phyloP scores from a whole-genome alignment of 208 protist species.

The Leishmania martiniquensis region DNA sequence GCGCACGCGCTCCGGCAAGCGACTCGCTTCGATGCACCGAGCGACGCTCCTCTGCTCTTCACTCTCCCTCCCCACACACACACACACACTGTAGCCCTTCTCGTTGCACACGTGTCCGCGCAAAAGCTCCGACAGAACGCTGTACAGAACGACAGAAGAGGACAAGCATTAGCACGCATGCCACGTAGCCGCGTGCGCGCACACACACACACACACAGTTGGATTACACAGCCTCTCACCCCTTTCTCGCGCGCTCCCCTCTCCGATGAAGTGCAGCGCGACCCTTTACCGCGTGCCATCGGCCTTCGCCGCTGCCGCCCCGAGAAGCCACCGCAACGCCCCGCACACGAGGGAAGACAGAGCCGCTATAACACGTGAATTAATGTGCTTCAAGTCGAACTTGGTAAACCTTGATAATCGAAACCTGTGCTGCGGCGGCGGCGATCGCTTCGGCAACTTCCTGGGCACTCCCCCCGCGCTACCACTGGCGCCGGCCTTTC shows the following conservation, averaged over 20 bases:
- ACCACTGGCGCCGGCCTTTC: background rate
- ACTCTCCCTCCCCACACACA: background rate
- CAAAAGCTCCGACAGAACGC: background rate
- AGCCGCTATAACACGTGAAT: too few species aligned
- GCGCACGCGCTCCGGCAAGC: too few species aligned
- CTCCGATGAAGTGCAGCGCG: constrained; percentile 20
- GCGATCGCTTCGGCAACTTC: background rate
- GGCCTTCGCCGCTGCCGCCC: constrained; percentile 27
- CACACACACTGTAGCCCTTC: too few species aligned
- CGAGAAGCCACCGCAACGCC: constrained; percentile 47
- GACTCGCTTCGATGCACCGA: too few species aligned
- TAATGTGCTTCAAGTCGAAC: background rate
- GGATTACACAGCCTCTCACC: background rate
- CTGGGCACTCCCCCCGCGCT: background rate
- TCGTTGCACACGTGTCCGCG: too few species aligned
- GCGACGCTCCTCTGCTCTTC: background rate
- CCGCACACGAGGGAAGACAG: constrained; percentile 35
- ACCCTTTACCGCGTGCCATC: constrained; percentile 9
- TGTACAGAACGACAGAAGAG: background rate
- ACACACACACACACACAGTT: background rate
- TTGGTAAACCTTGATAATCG: background rate
- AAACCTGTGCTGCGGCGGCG: background rate
- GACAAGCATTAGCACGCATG: background rate
- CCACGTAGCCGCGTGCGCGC: background rate
- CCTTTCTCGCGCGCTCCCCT: background rate